These are phyloP conservation scores for Neostapfia colusana DNA, from an alignment of 176 grass and related monocot genomes.

Conservation along the genomic window DNA sequence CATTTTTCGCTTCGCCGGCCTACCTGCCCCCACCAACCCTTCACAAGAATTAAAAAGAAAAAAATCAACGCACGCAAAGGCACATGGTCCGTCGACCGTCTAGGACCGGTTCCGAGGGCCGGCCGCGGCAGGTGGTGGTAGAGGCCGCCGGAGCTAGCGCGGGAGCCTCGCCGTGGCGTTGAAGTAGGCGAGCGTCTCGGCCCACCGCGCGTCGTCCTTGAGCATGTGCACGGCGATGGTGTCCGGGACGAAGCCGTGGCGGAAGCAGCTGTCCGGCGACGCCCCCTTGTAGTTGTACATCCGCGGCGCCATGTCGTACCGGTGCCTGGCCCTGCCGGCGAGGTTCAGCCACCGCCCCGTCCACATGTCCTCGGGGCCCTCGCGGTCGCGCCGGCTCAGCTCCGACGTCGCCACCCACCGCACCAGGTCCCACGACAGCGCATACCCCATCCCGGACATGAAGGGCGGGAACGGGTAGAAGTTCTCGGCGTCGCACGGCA, in stretches of 20 bases:
- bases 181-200: conserved; percentile 65
- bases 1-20: too few species aligned
- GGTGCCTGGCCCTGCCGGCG: conserved; percentile 65
- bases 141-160: conserved; percentile 34
- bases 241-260: conserved; percentile 65
- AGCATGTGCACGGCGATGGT: conserved; percentile 85
- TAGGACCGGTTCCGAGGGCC: conserved; percentile 31
- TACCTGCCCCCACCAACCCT: not conserved
- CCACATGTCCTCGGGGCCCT: conserved; percentile 72
- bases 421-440: conserved; percentile 80
- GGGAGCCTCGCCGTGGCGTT: conserved; percentile 53
- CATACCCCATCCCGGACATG: conserved; percentile 90
- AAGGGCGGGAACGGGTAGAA: conserved; percentile 73
- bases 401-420: conserved; percentile 59
- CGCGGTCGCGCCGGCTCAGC: conserved; percentile 37
- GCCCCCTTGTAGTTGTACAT: conserved; percentile 71
- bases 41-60: not conserved
- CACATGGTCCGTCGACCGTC: not conserved
- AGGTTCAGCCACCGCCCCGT: conserved; percentile 74
- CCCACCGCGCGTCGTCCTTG: conserved; percentile 61
- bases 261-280: conserved; percentile 65
- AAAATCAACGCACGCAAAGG: conserved; percentile 18
- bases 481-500: conserved; percentile 71
- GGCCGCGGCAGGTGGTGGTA: conserved; percentile 47
- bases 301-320: conserved; percentile 56